Evolutionary conservation across 352 stramenopile genomes (phyloP).

Genomic region (Pythium utonaiense): DNA sequence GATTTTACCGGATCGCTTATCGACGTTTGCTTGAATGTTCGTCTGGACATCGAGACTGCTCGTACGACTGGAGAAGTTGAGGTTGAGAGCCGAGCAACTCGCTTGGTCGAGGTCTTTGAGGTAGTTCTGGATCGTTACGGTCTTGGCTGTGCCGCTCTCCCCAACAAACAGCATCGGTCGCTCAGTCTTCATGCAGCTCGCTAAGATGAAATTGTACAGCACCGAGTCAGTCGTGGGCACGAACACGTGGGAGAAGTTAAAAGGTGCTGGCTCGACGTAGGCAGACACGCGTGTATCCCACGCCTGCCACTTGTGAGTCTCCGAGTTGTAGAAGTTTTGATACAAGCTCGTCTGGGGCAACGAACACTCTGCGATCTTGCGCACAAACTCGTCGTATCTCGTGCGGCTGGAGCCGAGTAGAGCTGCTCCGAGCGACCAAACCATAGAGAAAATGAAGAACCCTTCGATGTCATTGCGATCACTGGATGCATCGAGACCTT

Average conservation of each 20-base stretch:
- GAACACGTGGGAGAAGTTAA: constrained; percentile 94
- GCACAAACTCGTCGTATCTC: constrained; percentile 91
- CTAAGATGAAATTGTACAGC: constrained; percentile 91
- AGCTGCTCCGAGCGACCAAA: constrained; percentile 91
- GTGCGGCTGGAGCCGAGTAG: constrained; percentile 73
- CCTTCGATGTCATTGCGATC: constrained; percentile 82
- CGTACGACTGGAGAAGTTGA: constrained; percentile 95
- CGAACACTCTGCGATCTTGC: constrained; percentile 73
- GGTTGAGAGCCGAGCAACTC: constrained; percentile 59
- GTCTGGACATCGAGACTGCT: constrained; percentile 92
- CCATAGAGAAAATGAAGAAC: constrained; percentile 91
- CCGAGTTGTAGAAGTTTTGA: constrained; percentile 88
- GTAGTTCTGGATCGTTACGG: constrained; percentile 94
- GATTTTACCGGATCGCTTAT: constrained; percentile 94
- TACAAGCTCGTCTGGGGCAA: constrained; percentile 84
- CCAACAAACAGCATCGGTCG: constrained; percentile 93
- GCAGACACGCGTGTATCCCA: constrained; percentile 84
- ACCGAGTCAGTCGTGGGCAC: constrained; percentile 94
- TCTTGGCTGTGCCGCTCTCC: constrained; percentile 94
- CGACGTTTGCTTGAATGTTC: constrained; percentile 94
- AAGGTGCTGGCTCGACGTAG: constrained; percentile 92
- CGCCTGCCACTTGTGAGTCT: constrained; percentile 88
- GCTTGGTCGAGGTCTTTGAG: constrained; percentile 78
- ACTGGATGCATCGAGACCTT: constrained; percentile 39
- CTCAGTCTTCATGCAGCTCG: constrained; percentile 82